These are phyloP conservation scores for Endocladia muricata DNA, from an alignment of 31 red algal genomes.

Conservation along the genomic window DNA sequence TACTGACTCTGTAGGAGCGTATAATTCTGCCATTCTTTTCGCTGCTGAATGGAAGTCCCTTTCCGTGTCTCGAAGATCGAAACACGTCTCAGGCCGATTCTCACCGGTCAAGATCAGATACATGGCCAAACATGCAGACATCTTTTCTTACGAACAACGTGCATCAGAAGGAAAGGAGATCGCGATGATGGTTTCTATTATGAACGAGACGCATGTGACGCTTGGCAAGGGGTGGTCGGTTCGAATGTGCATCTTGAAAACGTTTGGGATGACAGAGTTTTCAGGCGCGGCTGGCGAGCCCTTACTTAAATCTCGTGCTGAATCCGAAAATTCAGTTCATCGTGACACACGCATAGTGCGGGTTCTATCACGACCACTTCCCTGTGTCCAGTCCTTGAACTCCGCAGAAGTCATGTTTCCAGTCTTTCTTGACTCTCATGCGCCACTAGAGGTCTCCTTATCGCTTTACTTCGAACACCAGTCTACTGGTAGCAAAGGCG, in stretches of 20 bases:
- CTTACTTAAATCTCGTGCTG: too few relatives aligned
- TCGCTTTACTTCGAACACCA: slow-evolving; percentile 11
- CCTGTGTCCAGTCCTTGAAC: background rate
- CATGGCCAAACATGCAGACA: background rate
- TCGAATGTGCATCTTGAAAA: background rate
- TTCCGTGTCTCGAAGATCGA: background rate
- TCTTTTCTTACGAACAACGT: too few relatives aligned
- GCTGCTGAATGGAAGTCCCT: background rate
- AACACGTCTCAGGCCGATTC: background rate
- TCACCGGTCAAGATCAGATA: background rate
- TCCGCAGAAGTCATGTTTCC: background rate
- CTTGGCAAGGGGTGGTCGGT: slow-evolving; percentile 18
- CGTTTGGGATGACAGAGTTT: background rate
- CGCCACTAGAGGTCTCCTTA: slow-evolving; percentile 9
- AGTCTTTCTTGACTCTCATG: slow-evolving; percentile 25
- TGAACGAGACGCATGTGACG: slow-evolving; percentile 3
- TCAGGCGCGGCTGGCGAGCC: background rate
- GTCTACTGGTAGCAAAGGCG: background rate
- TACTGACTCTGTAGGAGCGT: background rate
- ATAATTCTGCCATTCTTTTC: slow-evolving; percentile 5
- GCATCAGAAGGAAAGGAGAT: background rate
- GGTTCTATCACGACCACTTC: background rate
- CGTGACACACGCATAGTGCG: background rate
- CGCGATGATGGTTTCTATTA: background rate
- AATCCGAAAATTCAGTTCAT: background rate